Evolutionary conservation across 108 stramenopile genomes (phyloP), one percentile per base, ranked within the genome.

Genomic region (Cylindrotheca closterium): DNA sequence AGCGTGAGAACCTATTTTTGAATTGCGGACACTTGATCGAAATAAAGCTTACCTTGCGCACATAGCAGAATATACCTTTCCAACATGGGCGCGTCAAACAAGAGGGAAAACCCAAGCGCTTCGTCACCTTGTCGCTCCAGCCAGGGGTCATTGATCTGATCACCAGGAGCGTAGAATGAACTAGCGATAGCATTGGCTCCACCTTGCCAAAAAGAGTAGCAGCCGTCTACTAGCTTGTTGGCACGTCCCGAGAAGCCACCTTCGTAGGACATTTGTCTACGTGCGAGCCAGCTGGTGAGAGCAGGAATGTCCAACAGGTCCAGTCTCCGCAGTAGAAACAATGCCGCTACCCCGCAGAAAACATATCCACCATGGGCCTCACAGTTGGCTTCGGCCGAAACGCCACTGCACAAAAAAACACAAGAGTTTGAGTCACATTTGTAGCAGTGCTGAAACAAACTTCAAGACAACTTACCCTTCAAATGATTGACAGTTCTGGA

Each of bases 331-430:
- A 84, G 18, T 0, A 78, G 18, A 50, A 80, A 65, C 49, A 67
- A 45, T 2, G 49, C 58, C 0, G 63, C 63, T 24, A 64, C 63
- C 8, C 95, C 98, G 77, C 99, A 99, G 78, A 92, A 98, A 19
- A 91, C 86, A 77, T 99, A 99, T 47, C 98, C 99, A 19, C 99
- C 99, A 76, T 99, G 99, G 2, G 97, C 97, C 79, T 99, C 99
- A 46, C 84, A 74, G 42, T 71, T 74, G 0, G 97, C 97, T 73
- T 98, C 99, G 45, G 97, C 98, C 1, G 96, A 89, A 55, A 92
- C 82, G n/a, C 99, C 99, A 4, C 99, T n/a, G n/a, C n/a, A n/a
- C n/a, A n/a, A n/a, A n/a, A n/a, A n/a, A n/a, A n/a, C n/a, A n/a
- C n/a, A n/a, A n/a, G n/a, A n/a, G n/a, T n/a, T n/a, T n/a, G n/a